Conservation (phyloP, 345 rosid genomes). For the Geranium brycei region DNA sequence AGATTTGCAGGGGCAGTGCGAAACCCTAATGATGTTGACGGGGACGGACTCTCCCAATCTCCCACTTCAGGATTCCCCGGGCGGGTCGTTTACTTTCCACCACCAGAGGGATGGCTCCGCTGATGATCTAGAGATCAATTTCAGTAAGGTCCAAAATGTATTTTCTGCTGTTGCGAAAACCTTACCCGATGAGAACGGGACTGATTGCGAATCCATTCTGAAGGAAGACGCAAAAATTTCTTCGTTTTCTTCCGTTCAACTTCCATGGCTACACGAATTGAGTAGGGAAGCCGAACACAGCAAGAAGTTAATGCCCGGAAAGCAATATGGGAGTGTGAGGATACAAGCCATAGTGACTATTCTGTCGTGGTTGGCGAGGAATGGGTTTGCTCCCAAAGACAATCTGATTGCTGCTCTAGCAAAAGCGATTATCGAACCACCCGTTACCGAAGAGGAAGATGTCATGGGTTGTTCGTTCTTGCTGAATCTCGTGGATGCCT, state of each 20-base stretch:
- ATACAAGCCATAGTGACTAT: conserved; percentile 49
- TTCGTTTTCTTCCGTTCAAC: conserved; percentile 59
- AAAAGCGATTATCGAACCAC: conserved; percentile 71
- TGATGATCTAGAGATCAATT: conserved; percentile 33
- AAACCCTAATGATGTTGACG: conserved; percentile 42
- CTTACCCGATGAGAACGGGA: conserved; percentile 37
- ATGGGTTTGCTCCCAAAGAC: conserved; percentile 82
- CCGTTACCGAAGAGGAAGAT: conserved; percentile 79
- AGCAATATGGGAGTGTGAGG: conserved; percentile 47
- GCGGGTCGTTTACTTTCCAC: conserved; percentile 16
- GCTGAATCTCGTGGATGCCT: conserved; percentile 79
- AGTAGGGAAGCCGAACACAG: conserved; percentile 32
- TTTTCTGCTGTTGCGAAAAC: conserved; percentile 52
- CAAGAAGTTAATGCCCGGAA: conserved; percentile 47
- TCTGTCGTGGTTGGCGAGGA: conserved; percentile 76
- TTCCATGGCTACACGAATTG: conserved; percentile 86
- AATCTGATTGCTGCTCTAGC: conserved; percentile 61
- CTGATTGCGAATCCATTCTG: conserved; percentile 46
- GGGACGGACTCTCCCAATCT: conserved; percentile 38
- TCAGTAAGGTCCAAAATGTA: conserved; percentile 31
- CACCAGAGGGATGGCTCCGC: conserved; percentile 38
- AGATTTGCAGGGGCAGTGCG: conserved; percentile 80
- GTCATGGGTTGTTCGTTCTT: conserved; percentile 71
- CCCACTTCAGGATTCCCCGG: conserved; percentile 23
- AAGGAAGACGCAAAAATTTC: conserved; percentile 60